Conservation (phyloP, 2,329 filamentous ascomycete genomes). For the Venturia asperata region DNA sequence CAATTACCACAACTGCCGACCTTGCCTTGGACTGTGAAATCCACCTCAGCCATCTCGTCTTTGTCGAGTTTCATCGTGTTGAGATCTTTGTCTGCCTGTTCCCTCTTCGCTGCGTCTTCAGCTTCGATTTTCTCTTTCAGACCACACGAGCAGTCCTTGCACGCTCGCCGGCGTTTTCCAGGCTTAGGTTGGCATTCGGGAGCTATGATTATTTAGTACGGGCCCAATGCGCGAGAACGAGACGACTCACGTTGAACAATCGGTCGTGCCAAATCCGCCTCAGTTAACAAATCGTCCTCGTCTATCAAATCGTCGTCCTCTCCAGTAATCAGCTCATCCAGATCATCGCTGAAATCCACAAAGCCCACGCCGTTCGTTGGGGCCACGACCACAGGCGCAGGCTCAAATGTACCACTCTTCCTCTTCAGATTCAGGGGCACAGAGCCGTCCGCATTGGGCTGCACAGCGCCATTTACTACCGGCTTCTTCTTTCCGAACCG, state of each 20-base stretch:
- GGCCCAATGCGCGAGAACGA: constrained; percentile 5
- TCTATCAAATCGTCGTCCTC: constrained; percentile 83
- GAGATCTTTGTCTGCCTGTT: constrained; percentile 56
- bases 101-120: constrained; percentile 68
- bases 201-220: constrained; percentile 43
- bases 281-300: constrained; percentile 78
- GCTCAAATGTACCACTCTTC: constrained; percentile 33
- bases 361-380: constrained; percentile 56
- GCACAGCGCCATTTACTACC: constrained; percentile 26
- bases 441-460: constrained; percentile 29
- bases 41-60: constrained; percentile 79
- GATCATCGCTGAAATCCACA: constrained; percentile 60
- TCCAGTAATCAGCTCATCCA: constrained; percentile 47
- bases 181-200: constrained; percentile 80
- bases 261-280: constrained; percentile 72
- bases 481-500: constrained; percentile 60
- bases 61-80: constrained; percentile 63
- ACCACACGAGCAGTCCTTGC: constrained; percentile 97
- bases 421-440: constrained; percentile 36
- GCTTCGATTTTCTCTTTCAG: constrained; percentile 76
- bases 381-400: constrained; percentile 21
- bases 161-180: constrained; percentile 83
- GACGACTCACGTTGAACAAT: constrained; percentile 68
- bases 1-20: constrained; percentile 93
- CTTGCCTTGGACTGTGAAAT: constrained; percentile 97